Percentiles rank a stretch among this genome's conserved stretches.
Evolutionary conservation across 179 eudicot species (phyloP).

Genomic region (Carnegiea gigantea): DNA sequence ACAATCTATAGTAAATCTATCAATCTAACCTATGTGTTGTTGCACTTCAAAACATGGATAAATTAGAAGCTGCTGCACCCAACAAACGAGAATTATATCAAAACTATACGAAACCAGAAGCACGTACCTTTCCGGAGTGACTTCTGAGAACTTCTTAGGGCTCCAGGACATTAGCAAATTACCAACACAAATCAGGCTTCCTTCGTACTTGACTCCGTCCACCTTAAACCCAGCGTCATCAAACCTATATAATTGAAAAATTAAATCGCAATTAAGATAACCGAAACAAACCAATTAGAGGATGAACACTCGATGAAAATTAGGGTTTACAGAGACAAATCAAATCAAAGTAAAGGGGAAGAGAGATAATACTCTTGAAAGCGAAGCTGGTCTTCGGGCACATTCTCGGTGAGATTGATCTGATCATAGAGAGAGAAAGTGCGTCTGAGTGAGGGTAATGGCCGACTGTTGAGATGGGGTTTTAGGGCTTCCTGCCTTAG

Average conservation of each 20-base stretch:
- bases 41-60: neutral
- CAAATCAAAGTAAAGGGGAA: neutral
- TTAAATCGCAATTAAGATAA: neutral
- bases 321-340: neutral
- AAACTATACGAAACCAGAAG: neutral
- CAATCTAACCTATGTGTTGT: neutral
- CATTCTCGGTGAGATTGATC: constrained; percentile 81
- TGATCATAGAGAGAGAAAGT: constrained; percentile 95
- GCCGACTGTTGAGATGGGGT: constrained; percentile 27
- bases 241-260: constrained; percentile 47
- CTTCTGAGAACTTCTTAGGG: constrained; percentile 64
- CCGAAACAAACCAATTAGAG: neutral
- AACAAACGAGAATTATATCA: neutral
- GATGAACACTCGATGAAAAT: neutral
- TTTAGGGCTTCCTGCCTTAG: constrained; percentile 44
- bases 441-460: constrained; percentile 79
- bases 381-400: constrained; percentile 92
- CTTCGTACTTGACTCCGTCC: constrained; percentile 75
- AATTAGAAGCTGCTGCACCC: neutral
- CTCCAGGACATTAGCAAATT: constrained; percentile 83
- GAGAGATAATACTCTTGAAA: constrained; percentile 56
- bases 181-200: constrained; percentile 82
- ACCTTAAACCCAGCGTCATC: constrained; percentile 77
- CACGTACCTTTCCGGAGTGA: constrained; percentile 68
- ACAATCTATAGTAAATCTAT: neutral